Evolutionary conservation across 2,329 filamentous ascomycete genomes (phyloP), one percentile per base, ranked within the genome.

Genomic region (Penicillium sp.): DNA sequence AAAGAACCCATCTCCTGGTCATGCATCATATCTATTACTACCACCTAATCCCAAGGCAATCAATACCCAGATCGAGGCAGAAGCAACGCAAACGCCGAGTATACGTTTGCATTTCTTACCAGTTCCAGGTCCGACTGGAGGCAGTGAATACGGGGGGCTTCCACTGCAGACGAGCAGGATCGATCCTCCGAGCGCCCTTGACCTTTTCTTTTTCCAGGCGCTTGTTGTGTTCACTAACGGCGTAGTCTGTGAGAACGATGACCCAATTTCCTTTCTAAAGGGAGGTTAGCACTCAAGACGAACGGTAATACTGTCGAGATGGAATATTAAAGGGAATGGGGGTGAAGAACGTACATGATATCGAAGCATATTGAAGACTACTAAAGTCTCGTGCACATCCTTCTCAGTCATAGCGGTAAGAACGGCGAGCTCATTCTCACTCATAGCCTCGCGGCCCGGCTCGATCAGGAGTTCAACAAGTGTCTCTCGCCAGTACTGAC

Each of bases 401-500:
- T 92, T 91, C 6, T 92, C 93, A n/a, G 93, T 98, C 93, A 99
- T 98, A 3, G 93, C 90, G 9, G 95, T 86, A 33, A 86, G 76
- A 6, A 84, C 81, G 0, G 91, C 93, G 52, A 99, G 85, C 49
- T 90, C 86, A 68, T 97, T 93, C 53, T 98, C 93, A 55, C 90
- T 96, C 53, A 90, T 88, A 19, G 70, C 65, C 55, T 78, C 75
- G 8, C 89, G 87, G 58, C 87, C 87, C 49, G 83, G 84, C 49
- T 88, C 88, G 47, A 96, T 78, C n/a, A 99, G 81, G 14, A 96
- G 74, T 58, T 97, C 93, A 4, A 98, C 84, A 35, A 99, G 90
- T 49, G 91, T 92, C 74, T 99, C 95, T 29, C 93, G 92, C 95
- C 95, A 99, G 77, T 96, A 99, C 63, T 96, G 93, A 49, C 95